Evolutionary conservation across 176 grass and related monocot species (phyloP), one percentile per base, ranked within the genome.

Genomic region (Hsuehochloa calcarea): DNA sequence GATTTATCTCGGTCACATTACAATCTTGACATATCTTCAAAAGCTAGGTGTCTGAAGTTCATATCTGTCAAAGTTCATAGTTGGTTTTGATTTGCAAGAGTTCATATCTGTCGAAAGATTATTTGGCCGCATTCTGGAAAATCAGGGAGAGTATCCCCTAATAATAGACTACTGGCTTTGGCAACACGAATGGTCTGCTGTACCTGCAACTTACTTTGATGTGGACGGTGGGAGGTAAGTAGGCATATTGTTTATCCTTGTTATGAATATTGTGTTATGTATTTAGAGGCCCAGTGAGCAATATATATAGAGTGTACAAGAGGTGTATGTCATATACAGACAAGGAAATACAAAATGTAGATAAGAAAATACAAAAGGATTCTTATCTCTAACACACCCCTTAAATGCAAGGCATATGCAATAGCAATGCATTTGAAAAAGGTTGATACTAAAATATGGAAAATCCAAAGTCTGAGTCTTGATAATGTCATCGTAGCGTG

Each of bases 51-150:
- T 84, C 3, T 26, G 61, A 76, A 67, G 46, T 37, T 76, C 61
- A 66, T 55, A 75, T 76, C 10, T 85, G 10, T 55, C 14, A 66
- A 65, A 75, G 34, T 77, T 52, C 23, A 35, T 67, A 54, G 46
- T 37, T 55, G 5, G 10, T 66, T 75, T 75, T 75, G 64, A 35
- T 85, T 74, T 84, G 60, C 26, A 63, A 84, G 58, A 64, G 41
- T 63, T 46, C 22, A 50, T 76, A 66, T 44, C 16, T 43, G 61
- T 65, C 34, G 67, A 84, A 74, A 76, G 45, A 54, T 67, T 68
- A 76, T 67, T 43, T 85, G 71, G 82, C 11, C 37, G 6, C 31
- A 75, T 67, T 56, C 72, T 66, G 71, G 3, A 3, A 52, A 84
- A 52, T 75, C 23, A 68, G 46, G 23, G 72, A 56, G 35, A 55